Evolutionary conservation across 2,329 filamentous ascomycete species (phyloP).

Genomic region (Phyllachora maydis): DNA sequence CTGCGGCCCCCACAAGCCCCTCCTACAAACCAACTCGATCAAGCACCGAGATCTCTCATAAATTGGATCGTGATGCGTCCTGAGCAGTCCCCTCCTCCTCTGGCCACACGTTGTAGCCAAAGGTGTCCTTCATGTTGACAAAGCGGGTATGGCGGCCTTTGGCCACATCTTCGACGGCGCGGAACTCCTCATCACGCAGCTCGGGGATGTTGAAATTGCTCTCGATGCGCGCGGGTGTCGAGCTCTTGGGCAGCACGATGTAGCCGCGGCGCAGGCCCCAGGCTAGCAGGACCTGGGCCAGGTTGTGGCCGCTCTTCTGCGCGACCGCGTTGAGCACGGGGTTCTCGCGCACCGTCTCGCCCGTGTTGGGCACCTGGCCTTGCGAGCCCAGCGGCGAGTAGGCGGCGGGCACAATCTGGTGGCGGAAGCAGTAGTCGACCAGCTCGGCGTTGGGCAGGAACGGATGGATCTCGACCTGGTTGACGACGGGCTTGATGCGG

Average conservation of each 20-base stretch:
- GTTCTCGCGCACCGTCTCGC: conserved; percentile 43
- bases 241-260: conserved; percentile 49
- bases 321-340: conserved; percentile 35
- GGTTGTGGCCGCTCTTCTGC: conserved; percentile 30
- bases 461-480: conserved; percentile 28
- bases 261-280: conserved; percentile 49
- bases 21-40: too few species aligned
- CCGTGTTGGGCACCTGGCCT: conserved; percentile 47
- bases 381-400: conserved; percentile 38
- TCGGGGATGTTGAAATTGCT: conserved; percentile 40
- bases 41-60: too few species aligned
- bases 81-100: too few species aligned
- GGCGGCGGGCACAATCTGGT: conserved; percentile 27
- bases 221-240: conserved; percentile 41
- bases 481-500: conserved; percentile 24
- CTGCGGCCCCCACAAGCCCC: too few species aligned
- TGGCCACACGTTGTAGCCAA: conserved; percentile 52
- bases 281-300: conserved; percentile 40
- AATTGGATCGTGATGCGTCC: too few species aligned
- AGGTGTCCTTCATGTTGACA: conserved; percentile 68
- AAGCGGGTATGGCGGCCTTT: conserved; percentile 48
- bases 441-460: conserved; percentile 25
- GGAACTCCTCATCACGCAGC: conserved; percentile 33
- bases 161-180: conserved; percentile 41
- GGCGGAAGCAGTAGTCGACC: conserved; percentile 27